phyloP scores from a whole-genome alignment of 257 asterid genomes.

The Paraleonurus japonicus region DNA sequence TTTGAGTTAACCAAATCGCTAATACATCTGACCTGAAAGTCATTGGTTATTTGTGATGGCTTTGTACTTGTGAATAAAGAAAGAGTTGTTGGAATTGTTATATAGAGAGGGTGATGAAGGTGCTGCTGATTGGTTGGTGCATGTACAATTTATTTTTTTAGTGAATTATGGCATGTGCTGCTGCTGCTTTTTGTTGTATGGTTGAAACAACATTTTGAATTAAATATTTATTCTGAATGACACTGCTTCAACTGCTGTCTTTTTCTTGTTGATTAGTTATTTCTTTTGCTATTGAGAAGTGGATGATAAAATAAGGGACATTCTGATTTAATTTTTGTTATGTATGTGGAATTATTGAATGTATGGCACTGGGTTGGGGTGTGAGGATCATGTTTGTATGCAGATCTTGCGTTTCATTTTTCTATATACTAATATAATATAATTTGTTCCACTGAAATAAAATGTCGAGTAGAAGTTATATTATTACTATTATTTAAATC shows the following conservation, averaged over 20 bases:
- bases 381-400: no score
- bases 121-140: conserved; percentile 15
- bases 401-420: no score
- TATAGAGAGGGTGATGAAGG: conserved; percentile 6
- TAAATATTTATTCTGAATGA: conserved; percentile 22
- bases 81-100: conserved; percentile 17
- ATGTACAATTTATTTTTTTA: no score
- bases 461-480: no score
- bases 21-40: conserved; percentile 31
- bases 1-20: conserved; percentile 1
- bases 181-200: conserved; percentile 20
- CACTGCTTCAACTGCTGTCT: background rate
- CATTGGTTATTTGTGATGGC: conserved; percentile 47
- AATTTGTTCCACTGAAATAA: no score
- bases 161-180: conserved; percentile 14
- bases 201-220: background rate
- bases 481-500: no score
- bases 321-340: background rate
- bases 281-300: background rate
- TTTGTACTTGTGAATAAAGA: conserved; percentile 32
- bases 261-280: background rate
- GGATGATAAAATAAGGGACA: no score
- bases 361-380: no score
- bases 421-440: no score
- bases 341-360: no score